phyloP scores from a whole-genome alignment of 176 grass and related monocot genomes.

The Puya raimondii region DNA sequence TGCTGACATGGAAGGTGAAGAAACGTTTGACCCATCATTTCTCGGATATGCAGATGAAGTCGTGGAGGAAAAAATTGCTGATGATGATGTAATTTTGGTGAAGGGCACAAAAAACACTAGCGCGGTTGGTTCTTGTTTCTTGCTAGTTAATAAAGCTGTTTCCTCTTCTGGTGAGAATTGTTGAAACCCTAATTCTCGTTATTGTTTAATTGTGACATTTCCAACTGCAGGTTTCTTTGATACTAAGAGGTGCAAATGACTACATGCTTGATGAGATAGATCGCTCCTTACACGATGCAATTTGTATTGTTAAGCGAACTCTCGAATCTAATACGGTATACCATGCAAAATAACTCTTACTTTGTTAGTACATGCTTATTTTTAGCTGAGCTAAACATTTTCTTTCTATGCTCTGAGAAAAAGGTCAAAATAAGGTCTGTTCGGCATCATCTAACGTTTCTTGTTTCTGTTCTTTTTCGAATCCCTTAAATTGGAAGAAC shows the following conservation, averaged over 20 bases:
- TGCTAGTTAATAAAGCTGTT: slow-evolving; percentile 4
- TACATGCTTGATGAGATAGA: slow-evolving; percentile 93
- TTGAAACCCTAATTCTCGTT: neutral
- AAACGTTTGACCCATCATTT: slow-evolving; percentile 83
- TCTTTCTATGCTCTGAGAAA: neutral
- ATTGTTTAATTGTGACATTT: neutral
- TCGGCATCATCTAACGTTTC: too few species aligned
- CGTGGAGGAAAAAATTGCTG: slow-evolving; percentile 70
- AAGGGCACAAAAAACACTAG: slow-evolving; percentile 88
- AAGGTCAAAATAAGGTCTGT: too few species aligned
- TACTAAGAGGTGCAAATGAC: slow-evolving; percentile 90
- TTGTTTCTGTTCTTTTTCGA: too few species aligned
- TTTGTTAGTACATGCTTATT: neutral
- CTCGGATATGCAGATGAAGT: slow-evolving; percentile 77
- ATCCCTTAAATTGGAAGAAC: too few species aligned
- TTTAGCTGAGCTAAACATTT: neutral
- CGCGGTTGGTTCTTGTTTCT: slow-evolving; percentile 40
- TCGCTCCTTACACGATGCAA: slow-evolving; percentile 68
- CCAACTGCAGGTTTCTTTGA: slow-evolving; percentile 61
- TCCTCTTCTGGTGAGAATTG: neutral
- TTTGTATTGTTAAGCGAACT: slow-evolving; percentile 89
- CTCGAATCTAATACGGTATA: slow-evolving; percentile 76
- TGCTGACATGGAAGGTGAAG: slow-evolving; percentile 97
- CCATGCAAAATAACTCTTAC: too few species aligned
- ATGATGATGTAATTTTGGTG: slow-evolving; percentile 82